A percentile compares a stretch with the other conserved stretches of the same genome.
phyloP scores from a whole-genome alignment of 768 basidiomycete species.

The Suillus weaverae region DNA sequence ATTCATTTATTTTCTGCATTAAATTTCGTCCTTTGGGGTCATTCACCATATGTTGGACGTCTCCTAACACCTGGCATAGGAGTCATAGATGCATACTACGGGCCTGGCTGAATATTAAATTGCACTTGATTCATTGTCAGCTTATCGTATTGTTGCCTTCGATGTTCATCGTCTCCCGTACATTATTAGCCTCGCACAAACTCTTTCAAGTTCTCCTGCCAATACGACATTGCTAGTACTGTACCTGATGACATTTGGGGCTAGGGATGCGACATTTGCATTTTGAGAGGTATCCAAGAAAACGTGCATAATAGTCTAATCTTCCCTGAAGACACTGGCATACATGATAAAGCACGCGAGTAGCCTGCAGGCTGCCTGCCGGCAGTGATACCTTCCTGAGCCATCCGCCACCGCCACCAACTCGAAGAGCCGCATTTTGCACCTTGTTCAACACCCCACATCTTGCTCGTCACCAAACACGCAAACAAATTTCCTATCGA shows the following conservation, averaged over 20 bases:
- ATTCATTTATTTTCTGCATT: not conserved
- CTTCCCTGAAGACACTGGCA: no score
- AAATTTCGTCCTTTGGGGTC: no score
- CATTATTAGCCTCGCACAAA: not conserved
- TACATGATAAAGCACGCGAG: not conserved
- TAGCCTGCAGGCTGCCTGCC: not conserved
- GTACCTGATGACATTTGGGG: not conserved
- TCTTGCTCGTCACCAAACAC: not conserved
- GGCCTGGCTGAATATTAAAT: not conserved
- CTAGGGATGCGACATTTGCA: not conserved
- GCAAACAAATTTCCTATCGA: not conserved
- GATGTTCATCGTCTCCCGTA: not conserved
- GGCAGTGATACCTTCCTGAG: not conserved
- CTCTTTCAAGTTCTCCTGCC: not conserved
- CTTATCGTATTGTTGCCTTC: no score
- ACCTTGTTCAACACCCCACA: not conserved
- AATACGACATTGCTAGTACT: not conserved
- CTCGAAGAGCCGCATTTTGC: not conserved
- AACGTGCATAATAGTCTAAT: not conserved
- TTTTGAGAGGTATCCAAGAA: not conserved
- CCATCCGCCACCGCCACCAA: not conserved
- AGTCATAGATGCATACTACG: not conserved
- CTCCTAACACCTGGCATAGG: not conserved
- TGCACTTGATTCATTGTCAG: not conserved
- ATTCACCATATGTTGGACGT: not conserved